Base-by-base conservation (phyloP, 768 basidiomycete genomes). In the Pleurotus ostreatus region DNA sequence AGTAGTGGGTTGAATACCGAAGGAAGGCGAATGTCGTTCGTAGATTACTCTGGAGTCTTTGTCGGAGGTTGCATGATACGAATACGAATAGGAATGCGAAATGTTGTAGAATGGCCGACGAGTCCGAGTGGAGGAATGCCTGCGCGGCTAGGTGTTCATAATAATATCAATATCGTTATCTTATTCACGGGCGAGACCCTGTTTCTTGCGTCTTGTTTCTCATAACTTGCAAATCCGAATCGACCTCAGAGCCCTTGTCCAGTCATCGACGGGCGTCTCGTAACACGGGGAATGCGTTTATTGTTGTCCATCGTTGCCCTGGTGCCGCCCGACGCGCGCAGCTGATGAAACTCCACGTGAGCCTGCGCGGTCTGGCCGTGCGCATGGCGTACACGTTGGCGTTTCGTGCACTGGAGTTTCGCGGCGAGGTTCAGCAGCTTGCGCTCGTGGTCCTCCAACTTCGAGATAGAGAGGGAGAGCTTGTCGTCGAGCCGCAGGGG, bases 391-490 rank as follows among this genome's bases (percentile, higher is more conserved):
- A 57, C 43, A 20, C 54, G 54, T 53, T 46, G 52, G 43, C 22
- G 41, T 38, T 49, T 46, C 46, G 64, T 70, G 38, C 56, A 71
- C 74, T 62, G 65, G 61, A 71, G 71, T 57, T 74, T 74, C 54
- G 67, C 65, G 44, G 70, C 65, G 30, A 77, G 66, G 62, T 75
- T 69, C 39, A 62, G 60, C 53, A 75, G 58, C 59, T 77, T 77
- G 49, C 59, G 58, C 61, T 75, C 74, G 64, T 74, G 74, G 61
- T 75, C 66, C 53, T 66, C 63, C 53, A 74, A 61, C 66, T 75
- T 77, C 41, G 63, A 58, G 37, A 72, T 60, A 26, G 70, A 63
- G 45, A 60, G 61, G 16, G 57, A 61, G 12, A 65, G 60, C 53
- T 70, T 71, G 26, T 65, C 7, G 46, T 41, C 16, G 46, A 63